These are phyloP conservation scores for Ascochyta koolunga DNA, from an alignment of 2,329 filamentous ascomycete genomes.

Conservation along the genomic window DNA sequence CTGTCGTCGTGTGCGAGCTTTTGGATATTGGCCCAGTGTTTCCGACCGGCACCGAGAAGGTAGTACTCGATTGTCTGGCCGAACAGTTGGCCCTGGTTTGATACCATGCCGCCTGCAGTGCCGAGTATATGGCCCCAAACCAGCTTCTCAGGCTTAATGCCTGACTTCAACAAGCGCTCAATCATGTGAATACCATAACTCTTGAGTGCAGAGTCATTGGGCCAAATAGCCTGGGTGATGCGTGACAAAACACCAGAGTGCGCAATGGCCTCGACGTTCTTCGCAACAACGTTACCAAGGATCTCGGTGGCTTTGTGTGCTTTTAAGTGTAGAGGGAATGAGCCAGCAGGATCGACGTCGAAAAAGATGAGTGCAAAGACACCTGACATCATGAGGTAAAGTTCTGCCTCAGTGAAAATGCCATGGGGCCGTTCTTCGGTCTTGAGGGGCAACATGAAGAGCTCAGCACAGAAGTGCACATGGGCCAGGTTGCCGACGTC, in stretches of 20 bases:
- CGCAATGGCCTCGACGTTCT: constrained; percentile 55
- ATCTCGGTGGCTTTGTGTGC: constrained; percentile 55
- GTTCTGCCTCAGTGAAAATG: constrained; percentile 60
- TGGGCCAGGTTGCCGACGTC: constrained; percentile 63
- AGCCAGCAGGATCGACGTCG: constrained; percentile 59
- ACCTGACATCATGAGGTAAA: constrained; percentile 60
- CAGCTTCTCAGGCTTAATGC: constrained; percentile 55
- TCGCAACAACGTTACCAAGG: constrained; percentile 58
- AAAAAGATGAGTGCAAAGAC: constrained; percentile 63
- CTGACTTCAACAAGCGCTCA: constrained; percentile 56
- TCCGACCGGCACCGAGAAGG: constrained; percentile 55
- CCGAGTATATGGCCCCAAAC: constrained; percentile 65
- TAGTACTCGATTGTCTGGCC: constrained; percentile 64
- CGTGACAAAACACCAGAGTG: constrained; percentile 50
- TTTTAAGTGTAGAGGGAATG: constrained; percentile 58
- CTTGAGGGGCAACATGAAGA: constrained; percentile 64
- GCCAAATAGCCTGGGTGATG: constrained; percentile 51
- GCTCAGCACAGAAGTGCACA: constrained; percentile 60
- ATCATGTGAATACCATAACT: constrained; percentile 64
- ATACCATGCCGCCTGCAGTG: constrained; percentile 60
- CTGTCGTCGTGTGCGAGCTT: constrained; percentile 52
- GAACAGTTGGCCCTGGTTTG: constrained; percentile 64
- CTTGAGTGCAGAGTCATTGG: constrained; percentile 51
- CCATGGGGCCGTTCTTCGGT: constrained; percentile 58
- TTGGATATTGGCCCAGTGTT: constrained; percentile 57